phyloP scores from a whole-genome alignment of 2,329 filamentous ascomycete species.

The Arthrobotrys conoides region DNA sequence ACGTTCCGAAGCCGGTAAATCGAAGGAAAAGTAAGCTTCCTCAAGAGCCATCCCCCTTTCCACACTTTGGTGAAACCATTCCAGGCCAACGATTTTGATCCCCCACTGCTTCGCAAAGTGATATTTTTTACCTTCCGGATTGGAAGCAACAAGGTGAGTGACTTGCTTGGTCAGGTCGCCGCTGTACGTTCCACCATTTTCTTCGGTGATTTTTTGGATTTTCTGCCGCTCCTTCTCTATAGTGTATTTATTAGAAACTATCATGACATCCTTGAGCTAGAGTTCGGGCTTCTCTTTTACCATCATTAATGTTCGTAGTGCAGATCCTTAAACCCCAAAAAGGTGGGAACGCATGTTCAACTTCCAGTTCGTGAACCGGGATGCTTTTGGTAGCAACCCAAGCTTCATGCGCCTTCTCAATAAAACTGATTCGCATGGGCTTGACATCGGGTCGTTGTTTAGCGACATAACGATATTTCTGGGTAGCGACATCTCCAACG shows the following conservation, averaged over 20 bases:
- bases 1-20: constrained; percentile 80
- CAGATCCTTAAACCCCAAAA: constrained; percentile 76
- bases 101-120: constrained; percentile 86
- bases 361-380: constrained; percentile 79
- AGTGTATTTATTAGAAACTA: constrained; percentile 64
- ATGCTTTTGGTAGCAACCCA: constrained; percentile 87
- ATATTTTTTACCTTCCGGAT: constrained; percentile 89
- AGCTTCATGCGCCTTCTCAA: constrained; percentile 81
- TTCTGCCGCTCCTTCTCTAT: constrained; percentile 73
- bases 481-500: constrained; percentile 87
- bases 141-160: constrained; percentile 87
- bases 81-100: constrained; percentile 81
- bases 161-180: constrained; percentile 88
- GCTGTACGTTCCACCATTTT: constrained; percentile 85
- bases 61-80: constrained; percentile 88
- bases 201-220: constrained; percentile 77
- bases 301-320: constrained; percentile 79
- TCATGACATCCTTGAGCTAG: background rate
- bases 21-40: constrained; percentile 82
- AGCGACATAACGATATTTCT: constrained; percentile 96
- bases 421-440: constrained; percentile 85
- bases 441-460: constrained; percentile 87
- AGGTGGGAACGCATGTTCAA: constrained; percentile 75
- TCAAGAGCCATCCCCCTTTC: constrained; percentile 91
- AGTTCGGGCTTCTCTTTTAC: constrained; percentile 66